Conservation (phyloP, 2,329 filamentous ascomycete species). For the Calonectria hongkongensis region DNA sequence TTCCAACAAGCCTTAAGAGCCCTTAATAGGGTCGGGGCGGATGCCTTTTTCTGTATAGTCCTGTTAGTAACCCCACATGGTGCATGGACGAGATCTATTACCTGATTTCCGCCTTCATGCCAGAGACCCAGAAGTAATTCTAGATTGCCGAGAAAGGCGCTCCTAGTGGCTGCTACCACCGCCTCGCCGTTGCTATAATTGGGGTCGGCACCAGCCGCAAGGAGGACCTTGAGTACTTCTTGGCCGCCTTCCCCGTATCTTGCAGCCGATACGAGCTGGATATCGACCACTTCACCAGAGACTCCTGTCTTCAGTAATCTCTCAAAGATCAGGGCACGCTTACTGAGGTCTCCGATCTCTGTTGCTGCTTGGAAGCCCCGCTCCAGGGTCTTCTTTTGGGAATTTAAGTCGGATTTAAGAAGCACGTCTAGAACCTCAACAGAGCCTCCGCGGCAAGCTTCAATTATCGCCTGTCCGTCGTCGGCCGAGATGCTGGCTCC, state of each 20-base stretch:
- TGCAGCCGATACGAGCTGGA: conserved; percentile 72
- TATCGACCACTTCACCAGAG: conserved; percentile 69
- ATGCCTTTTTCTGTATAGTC: conserved; percentile 65
- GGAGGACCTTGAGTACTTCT: conserved; percentile 69
- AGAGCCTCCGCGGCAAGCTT: conserved; percentile 72
- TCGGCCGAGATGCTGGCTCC: conserved; percentile 71
- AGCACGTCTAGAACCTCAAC: conserved; percentile 70
- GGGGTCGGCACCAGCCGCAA: conserved; percentile 72
- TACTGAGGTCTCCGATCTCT: conserved; percentile 69
- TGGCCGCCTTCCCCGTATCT: conserved; percentile 70
- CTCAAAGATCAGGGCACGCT: conserved; percentile 69
- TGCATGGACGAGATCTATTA: conserved; percentile 50
- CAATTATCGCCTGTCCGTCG: conserved; percentile 72
- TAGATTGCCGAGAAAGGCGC: conserved; percentile 69
- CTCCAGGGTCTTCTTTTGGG: conserved; percentile 66
- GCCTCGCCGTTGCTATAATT: conserved; percentile 74
- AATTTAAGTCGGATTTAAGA: conserved; percentile 63
- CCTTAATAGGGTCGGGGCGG: conserved; percentile 67
- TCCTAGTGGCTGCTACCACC: conserved; percentile 72
- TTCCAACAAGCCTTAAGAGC: conserved; percentile 74
- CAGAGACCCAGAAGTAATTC: conserved; percentile 71
- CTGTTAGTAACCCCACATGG: conserved; percentile 42
- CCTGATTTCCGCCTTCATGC: conserved; percentile 64
- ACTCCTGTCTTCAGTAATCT: conserved; percentile 71
- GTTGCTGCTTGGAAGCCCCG: conserved; percentile 74